A percentile compares a stretch with the other conserved stretches of the same genome.
Conservation (phyloP, 2,329 filamentous ascomycete genomes). For the Colletotrichum lini region DNA sequence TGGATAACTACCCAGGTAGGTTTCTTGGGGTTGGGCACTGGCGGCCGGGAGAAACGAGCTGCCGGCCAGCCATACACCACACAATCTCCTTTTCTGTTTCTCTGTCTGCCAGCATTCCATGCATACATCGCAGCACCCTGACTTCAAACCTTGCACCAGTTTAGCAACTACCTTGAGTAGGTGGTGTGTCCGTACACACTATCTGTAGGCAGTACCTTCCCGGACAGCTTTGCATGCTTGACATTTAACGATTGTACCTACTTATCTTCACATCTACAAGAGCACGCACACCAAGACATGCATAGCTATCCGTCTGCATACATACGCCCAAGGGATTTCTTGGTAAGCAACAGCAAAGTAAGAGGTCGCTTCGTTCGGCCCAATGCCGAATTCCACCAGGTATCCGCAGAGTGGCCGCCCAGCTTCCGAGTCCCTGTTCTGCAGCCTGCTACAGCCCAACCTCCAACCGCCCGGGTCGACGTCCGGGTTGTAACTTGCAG, state of each 20-base stretch:
- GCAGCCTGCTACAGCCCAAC: not conserved
- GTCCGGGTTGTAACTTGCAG: not conserved
- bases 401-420: slow-evolving; percentile 3
- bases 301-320: slow-evolving; percentile 10
- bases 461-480: slow-evolving; percentile 17
- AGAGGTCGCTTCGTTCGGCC: not conserved
- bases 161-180: too few species aligned
- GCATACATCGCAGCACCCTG: slow-evolving; percentile 29
- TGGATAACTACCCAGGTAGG: not conserved
- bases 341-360: slow-evolving; percentile 12
- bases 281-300: not conserved
- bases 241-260: slow-evolving; percentile 23
- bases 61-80: slow-evolving; percentile 3
- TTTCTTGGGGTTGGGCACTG: slow-evolving; percentile 3
- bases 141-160: not conserved
- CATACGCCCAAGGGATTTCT: slow-evolving; percentile 14
- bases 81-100: too few species aligned
- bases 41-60: slow-evolving; percentile 18
- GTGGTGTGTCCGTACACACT: not conserved
- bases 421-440: slow-evolving; percentile 8
- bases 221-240: slow-evolving; percentile 17
- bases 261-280: slow-evolving; percentile 13
- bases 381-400: not conserved
- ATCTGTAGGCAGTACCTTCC: not conserved
- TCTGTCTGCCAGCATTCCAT: not conserved